Evolutionary conservation across 2,329 filamentous ascomycete genomes (phyloP).

Genomic region (Botrytis elliptica): DNA sequence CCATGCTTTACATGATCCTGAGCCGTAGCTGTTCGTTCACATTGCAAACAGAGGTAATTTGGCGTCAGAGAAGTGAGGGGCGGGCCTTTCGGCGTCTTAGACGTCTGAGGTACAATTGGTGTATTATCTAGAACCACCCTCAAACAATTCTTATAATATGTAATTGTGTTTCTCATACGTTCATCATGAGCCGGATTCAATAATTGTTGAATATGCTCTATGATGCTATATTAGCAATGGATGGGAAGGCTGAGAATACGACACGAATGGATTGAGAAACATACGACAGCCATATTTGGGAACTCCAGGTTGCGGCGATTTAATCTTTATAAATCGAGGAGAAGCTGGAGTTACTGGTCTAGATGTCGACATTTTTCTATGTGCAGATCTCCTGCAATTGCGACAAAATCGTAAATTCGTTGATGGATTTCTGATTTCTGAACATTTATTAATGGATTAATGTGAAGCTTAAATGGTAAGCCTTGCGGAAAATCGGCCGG

Average conservation of each 20-base stretch:
- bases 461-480: constrained; percentile 14
- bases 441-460: constrained; percentile 1
- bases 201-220: constrained; percentile 72
- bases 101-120: constrained; percentile 64
- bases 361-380: constrained; percentile 33
- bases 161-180: constrained; percentile 65
- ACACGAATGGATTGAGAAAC: constrained; percentile 33
- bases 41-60: constrained; percentile 73
- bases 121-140: constrained; percentile 68
- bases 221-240: constrained; percentile 23
- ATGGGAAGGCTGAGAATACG: constrained; percentile 29
- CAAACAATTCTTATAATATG: constrained; percentile 70
- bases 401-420: constrained; percentile 18
- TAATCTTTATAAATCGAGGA: constrained; percentile 48
- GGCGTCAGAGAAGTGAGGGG: constrained; percentile 62
- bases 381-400: constrained; percentile 8
- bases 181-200: constrained; percentile 57
- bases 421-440: background rate
- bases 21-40: constrained; percentile 64
- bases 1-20: constrained; percentile 67
- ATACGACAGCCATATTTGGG: constrained; percentile 65
- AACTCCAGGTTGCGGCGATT: constrained; percentile 56
- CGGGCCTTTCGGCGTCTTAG: constrained; percentile 55
- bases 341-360: constrained; percentile 38
- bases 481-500: constrained; percentile 20